phyloP scores from a whole-genome alignment of 495 filamentous ascomycete genomes.

The Aspergillus cristatus region DNA sequence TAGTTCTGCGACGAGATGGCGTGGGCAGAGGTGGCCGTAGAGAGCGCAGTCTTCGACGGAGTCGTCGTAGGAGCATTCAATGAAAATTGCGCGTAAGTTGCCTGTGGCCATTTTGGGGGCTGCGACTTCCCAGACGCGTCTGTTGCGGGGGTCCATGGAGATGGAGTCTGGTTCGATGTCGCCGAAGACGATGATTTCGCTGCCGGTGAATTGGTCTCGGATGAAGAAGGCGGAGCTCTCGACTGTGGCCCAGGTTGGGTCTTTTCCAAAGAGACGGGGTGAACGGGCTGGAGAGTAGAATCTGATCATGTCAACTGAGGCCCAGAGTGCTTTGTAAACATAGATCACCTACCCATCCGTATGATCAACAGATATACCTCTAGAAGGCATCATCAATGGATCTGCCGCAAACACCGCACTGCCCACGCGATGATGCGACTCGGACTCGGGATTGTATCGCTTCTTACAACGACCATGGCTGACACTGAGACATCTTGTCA shows the following conservation, averaged over 20 bases:
- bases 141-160: constrained; percentile 71
- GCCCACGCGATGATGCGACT: constrained; percentile 51
- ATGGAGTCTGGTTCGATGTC: constrained; percentile 90
- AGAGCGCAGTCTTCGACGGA: constrained; percentile 61
- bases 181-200: constrained; percentile 85
- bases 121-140: constrained; percentile 71
- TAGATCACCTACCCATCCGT: constrained; percentile 23
- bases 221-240: constrained; percentile 93
- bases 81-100: constrained; percentile 69
- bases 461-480: constrained; percentile 85
- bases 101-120: constrained; percentile 69
- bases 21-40: constrained; percentile 81
- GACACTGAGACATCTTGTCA: constrained; percentile 67
- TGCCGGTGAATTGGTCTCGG: constrained; percentile 54
- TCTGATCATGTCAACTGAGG: constrained; percentile 6
- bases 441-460: constrained; percentile 37
- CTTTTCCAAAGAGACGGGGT: constrained; percentile 15
- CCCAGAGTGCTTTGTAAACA: not conserved
- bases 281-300: constrained; percentile 25
- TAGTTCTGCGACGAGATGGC: constrained; percentile 71
- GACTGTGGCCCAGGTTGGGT: constrained; percentile 34
- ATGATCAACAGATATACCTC: constrained; percentile 23
- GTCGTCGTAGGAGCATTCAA: constrained; percentile 90
- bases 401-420: constrained; percentile 33
- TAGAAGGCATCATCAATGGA: constrained; percentile 18